Evolutionary conservation across 2,329 filamentous ascomycete genomes (phyloP).

Genomic region (Biscogniauxia sp.): DNA sequence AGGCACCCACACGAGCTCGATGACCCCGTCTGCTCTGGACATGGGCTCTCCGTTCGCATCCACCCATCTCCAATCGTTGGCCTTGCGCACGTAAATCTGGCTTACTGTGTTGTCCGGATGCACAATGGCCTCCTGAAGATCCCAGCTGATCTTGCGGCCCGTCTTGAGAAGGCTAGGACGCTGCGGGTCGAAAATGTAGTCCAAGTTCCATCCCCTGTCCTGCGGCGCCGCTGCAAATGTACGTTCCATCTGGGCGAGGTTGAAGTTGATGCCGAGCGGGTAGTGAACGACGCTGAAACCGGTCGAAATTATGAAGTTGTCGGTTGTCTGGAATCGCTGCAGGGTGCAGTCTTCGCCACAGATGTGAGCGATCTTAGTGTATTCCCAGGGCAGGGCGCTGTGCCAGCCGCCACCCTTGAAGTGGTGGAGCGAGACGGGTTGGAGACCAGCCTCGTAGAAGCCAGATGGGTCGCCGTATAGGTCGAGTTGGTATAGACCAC

Average conservation of each 20-base stretch:
- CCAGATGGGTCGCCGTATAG: slow-evolving; percentile 59
- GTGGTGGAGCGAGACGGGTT: slow-evolving; percentile 61
- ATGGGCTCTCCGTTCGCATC: slow-evolving; percentile 45
- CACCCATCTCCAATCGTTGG: slow-evolving; percentile 53
- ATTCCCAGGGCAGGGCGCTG: slow-evolving; percentile 50
- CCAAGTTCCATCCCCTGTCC: slow-evolving; percentile 49
- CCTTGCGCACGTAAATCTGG: slow-evolving; percentile 53
- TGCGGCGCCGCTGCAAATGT: slow-evolving; percentile 50
- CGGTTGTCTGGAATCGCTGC: slow-evolving; percentile 54
- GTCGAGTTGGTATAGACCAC: slow-evolving; percentile 61
- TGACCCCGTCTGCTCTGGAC: slow-evolving; percentile 52
- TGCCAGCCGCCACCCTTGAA: slow-evolving; percentile 62
- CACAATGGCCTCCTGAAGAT: slow-evolving; percentile 49
- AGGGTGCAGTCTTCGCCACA: slow-evolving; percentile 61
- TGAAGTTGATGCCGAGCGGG: slow-evolving; percentile 48
- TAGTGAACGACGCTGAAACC: slow-evolving; percentile 61
- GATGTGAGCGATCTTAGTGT: slow-evolving; percentile 55
- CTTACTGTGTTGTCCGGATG: slow-evolving; percentile 48
- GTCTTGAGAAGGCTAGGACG: slow-evolving; percentile 46
- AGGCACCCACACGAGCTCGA: slow-evolving; percentile 58
- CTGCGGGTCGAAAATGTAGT: slow-evolving; percentile 51
- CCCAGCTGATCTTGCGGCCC: slow-evolving; percentile 52
- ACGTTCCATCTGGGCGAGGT: slow-evolving; percentile 49
- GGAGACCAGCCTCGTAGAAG: slow-evolving; percentile 62
- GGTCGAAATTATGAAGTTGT: slow-evolving; percentile 55